Base-by-base conservation (phyloP, 1,284 basidiomycete species). In the Moniliophthora roreri region DNA sequence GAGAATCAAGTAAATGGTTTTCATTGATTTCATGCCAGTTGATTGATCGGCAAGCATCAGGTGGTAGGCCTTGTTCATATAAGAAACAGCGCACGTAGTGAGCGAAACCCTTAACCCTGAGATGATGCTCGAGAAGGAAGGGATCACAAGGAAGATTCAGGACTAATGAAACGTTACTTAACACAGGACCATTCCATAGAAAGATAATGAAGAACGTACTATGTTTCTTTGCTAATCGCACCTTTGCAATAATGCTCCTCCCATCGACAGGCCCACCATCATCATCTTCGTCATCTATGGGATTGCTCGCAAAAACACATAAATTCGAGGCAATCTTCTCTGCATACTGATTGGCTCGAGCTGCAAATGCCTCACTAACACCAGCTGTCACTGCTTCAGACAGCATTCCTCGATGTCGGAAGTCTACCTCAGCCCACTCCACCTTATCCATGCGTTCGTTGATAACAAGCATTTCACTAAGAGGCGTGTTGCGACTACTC, bases 391-490 rank as follows among this genome's bases (percentile, higher is more conserved):
- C 21, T 18, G 15, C 7, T 20, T 28, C 16, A 15, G 18, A 32
- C n/a, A 26, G 39, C 4, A 20, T 34, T 3, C 41, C 23, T 15
- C 51, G 35, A 7, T 38, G 7, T 7, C 38, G 23, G 7, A 11
- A 24, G 5, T 41, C 24, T 2, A 48, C 37, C 10, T 58, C 52
- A 7, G 47, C 50, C 4, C 55, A 53, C 2, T 58, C 59, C 3
- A 67, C 46, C 38, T 67, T 67, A 28, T 58, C 58, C 9, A 66
- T 50, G 0, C 58, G 52, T 15, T 60, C 52, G 36, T 63, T 65
- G 1, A 59, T 64, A 1, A 56, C 28, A 8, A 67, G 60, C 48
- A 66, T 66, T 34, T 67, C 64, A 7, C 48, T 23, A 3, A 67
- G 54, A 1, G 62, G 53, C 9, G 63, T 48, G 36, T 54, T 55